These are phyloP conservation scores for Tolypocladium ovalisporum DNA, from an alignment of 2,329 filamentous ascomycete species.

Conservation along the genomic window DNA sequence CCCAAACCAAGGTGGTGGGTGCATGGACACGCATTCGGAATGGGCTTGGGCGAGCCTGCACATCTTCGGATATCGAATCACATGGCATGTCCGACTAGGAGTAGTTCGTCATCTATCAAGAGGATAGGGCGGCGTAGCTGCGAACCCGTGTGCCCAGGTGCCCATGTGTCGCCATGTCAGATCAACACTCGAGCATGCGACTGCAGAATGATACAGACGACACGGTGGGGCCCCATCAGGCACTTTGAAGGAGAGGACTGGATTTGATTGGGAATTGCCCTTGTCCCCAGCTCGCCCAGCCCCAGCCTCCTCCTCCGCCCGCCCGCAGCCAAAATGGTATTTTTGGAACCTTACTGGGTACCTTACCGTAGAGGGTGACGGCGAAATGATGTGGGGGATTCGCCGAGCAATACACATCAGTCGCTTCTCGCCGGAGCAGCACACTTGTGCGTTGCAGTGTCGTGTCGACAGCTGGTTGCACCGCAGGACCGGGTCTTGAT, in stretches of 20 bases:
- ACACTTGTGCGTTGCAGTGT: neutral
- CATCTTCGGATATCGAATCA: neutral
- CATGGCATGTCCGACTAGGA: neutral
- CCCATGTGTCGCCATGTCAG: neutral
- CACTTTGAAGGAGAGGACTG: too few relatives aligned
- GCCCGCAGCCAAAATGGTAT: neutral
- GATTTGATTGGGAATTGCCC: neutral
- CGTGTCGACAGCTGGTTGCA: neutral
- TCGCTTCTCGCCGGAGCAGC: too few relatives aligned
- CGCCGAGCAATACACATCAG: neutral
- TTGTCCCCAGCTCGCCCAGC: neutral
- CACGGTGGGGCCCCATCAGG: neutral
- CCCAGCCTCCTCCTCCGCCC: neutral
- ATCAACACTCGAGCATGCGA: neutral
- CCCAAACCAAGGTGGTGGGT: neutral
- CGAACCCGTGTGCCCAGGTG: neutral
- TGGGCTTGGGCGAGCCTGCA: neutral
- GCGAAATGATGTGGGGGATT: neutral
- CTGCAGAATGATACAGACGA: neutral
- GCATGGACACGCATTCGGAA: too few relatives aligned
- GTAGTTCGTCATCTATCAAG: neutral
- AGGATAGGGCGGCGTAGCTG: neutral
- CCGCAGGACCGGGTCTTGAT: neutral
- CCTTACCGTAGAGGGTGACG: neutral
- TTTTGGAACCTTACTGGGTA: neutral